Evolutionary conservation across 108 stramenopile genomes (phyloP).

Genomic region (Aurantiochytrium sp.): DNA sequence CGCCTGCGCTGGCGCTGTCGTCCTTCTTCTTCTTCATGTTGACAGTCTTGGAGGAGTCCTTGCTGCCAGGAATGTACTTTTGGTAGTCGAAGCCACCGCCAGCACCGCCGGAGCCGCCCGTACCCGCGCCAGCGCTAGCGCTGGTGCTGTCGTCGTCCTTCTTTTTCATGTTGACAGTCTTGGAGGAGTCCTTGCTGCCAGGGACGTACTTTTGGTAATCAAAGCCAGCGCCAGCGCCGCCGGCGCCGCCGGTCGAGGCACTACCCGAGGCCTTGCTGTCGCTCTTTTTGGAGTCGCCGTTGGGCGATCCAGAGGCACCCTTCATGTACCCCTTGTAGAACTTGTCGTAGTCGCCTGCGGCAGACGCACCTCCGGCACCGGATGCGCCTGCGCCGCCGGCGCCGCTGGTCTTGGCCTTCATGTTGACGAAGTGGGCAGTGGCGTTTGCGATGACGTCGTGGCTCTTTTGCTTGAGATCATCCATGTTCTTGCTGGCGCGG

Average conservation of each 20-base stretch:
- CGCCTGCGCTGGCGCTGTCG: neutral
- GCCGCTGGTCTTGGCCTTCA: neutral
- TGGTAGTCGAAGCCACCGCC: neutral
- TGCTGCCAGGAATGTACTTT: neutral
- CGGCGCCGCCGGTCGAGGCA: neutral
- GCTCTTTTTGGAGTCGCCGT: neutral
- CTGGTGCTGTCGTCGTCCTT: neutral
- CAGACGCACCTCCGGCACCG: neutral
- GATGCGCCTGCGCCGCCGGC: neutral
- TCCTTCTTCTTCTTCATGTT: neutral
- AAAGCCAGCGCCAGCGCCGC: neutral
- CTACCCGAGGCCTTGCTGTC: neutral
- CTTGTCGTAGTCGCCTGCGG: neutral
- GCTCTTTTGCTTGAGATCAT: conserved; percentile 5
- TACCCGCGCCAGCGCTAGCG: neutral
- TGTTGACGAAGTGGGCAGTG: neutral
- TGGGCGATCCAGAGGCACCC: neutral
- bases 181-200: neutral
- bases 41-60: neutral
- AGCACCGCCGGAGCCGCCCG: neutral
- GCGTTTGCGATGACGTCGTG: neutral
- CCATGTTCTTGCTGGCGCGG: neutral
- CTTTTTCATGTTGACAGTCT: neutral
- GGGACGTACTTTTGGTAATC: neutral
- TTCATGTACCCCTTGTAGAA: neutral